A percentile compares a stretch with the other conserved stretches of the same genome.
Evolutionary conservation across 75 land plant species (phyloP).

Genomic region (Pinus taeda): DNA sequence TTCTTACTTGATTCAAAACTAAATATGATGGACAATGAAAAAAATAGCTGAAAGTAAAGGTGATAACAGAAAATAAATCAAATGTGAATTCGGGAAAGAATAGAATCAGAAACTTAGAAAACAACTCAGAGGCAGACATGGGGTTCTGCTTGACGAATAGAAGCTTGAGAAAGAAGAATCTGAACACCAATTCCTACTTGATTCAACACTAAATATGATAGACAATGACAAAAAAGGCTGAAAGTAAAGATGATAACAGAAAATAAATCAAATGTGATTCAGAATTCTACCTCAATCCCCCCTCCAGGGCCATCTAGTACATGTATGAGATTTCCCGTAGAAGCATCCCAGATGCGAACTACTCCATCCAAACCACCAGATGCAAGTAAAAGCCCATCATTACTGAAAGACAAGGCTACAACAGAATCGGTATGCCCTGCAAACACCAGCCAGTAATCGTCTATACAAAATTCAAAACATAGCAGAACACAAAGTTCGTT

Average conservation of each 20-base stretch:
- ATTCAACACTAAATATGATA: background rate
- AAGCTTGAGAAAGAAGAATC: background rate
- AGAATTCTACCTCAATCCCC: conserved; percentile 64
- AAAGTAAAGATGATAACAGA: background rate
- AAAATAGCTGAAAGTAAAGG: background rate
- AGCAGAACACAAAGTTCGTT: background rate
- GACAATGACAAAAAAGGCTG: background rate
- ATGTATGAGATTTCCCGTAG: conserved; percentile 50
- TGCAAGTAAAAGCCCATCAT: conserved; percentile 84
- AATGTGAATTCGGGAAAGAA: background rate
- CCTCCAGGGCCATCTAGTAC: conserved; percentile 80
- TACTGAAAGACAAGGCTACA: conserved; percentile 69
- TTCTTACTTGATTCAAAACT: background rate
- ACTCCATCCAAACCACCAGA: conserved; percentile 88
- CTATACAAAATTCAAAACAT: background rate
- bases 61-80: background rate
- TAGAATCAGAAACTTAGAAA: background rate
- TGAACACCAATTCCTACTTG: background rate
- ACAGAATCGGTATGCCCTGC: conserved; percentile 82
- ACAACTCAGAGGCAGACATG: background rate
- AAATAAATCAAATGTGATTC: background rate
- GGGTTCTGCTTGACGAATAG: background rate
- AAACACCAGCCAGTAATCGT: background rate
- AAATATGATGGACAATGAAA: conserved; percentile 1
- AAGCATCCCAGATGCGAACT: conserved; percentile 72